Percentiles rank a stretch among this genome's conserved stretches.
Evolutionary conservation across 2,329 filamentous ascomycete species (phyloP).

Genomic region (Colletotrichum brevisporum): DNA sequence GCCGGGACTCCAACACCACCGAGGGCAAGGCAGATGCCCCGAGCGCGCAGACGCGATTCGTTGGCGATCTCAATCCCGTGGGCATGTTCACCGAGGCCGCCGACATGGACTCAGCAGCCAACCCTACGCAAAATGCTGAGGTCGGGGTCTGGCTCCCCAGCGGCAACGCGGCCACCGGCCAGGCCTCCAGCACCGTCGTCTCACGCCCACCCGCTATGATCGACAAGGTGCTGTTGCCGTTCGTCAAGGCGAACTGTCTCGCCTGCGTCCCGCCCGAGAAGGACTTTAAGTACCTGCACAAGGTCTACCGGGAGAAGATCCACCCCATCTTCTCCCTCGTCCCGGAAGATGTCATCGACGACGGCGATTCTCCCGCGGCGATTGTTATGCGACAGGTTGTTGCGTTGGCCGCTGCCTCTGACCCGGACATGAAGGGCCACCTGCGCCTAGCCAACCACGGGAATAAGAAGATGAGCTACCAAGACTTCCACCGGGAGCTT

Average conservation of each 20-base stretch:
- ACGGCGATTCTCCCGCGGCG: slow-evolving; percentile 50
- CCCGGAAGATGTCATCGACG: slow-evolving; percentile 52
- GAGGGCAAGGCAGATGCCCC: slow-evolving; percentile 22
- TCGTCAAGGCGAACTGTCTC: slow-evolving; percentile 62
- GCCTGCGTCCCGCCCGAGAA: slow-evolving; percentile 61
- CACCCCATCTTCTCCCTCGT: slow-evolving; percentile 70
- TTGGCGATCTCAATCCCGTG: slow-evolving; percentile 73
- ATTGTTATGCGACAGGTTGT: slow-evolving; percentile 67
- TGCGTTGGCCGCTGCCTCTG: slow-evolving; percentile 67
- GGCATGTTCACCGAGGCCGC: slow-evolving; percentile 71
- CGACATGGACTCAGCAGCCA: slow-evolving; percentile 52
- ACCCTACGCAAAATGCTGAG: slow-evolving; percentile 63
- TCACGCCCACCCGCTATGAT: slow-evolving; percentile 51
- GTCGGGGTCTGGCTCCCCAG: slow-evolving; percentile 69
- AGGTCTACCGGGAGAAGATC: slow-evolving; percentile 65
- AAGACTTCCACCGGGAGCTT: slow-evolving; percentile 63
- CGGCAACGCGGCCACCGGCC: slow-evolving; percentile 45
- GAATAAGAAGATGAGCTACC: slow-evolving; percentile 55
- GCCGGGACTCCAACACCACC: slow-evolving; percentile 19
- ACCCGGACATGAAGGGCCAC: slow-evolving; percentile 59
- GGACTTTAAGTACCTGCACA: slow-evolving; percentile 61
- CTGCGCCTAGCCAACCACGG: slow-evolving; percentile 60
- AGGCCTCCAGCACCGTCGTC: slow-evolving; percentile 47
- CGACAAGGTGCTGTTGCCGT: slow-evolving; percentile 58
- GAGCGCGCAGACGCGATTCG: slow-evolving; percentile 57